Evolutionary conservation across 2,329 filamentous ascomycete species (phyloP).

Genomic region (Venturia pyrina): DNA sequence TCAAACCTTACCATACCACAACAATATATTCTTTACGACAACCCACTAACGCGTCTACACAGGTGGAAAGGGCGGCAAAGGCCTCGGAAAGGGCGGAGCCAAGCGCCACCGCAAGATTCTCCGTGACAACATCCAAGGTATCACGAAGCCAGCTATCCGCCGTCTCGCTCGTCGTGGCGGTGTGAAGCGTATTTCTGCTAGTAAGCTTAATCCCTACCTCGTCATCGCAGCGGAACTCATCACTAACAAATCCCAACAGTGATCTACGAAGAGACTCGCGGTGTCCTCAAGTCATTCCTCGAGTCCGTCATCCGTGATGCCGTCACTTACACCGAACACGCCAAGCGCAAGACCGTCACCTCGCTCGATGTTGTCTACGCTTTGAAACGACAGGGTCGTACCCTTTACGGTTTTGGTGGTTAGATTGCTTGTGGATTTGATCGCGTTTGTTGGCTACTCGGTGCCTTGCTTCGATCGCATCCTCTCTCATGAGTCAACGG

Average conservation of each 20-base stretch:
- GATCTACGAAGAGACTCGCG: conserved; percentile 72
- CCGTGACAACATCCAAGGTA: conserved; percentile 46
- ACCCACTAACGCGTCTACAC: conserved; percentile 22
- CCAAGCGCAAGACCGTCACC: conserved; percentile 72
- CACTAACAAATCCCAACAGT: conserved; percentile 30
- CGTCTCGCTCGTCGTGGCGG: conserved; percentile 45
- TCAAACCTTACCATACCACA: conserved; percentile 15
- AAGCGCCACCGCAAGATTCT: conserved; percentile 47
- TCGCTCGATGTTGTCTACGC: conserved; percentile 56
- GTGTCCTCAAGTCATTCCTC: conserved; percentile 70
- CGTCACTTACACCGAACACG: conserved; percentile 70
- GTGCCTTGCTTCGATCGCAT: not conserved
- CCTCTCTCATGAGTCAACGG: not conserved
- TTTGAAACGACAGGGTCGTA: conserved; percentile 55
- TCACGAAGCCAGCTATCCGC: conserved; percentile 45
- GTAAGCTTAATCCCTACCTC: conserved; percentile 23
- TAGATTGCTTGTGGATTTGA: conserved; percentile 36
- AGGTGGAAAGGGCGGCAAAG: conserved; percentile 46
- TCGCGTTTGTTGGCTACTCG: not conserved
- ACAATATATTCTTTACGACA: conserved; percentile 10
- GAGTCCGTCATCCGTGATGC: conserved; percentile 68
- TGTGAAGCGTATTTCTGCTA: conserved; percentile 44
- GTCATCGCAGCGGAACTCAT: not conserved
- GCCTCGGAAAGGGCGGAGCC: conserved; percentile 44
- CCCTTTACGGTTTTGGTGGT: conserved; percentile 84